Conservation (phyloP, 768 basidiomycete genomes). For the Russula lepida region DNA sequence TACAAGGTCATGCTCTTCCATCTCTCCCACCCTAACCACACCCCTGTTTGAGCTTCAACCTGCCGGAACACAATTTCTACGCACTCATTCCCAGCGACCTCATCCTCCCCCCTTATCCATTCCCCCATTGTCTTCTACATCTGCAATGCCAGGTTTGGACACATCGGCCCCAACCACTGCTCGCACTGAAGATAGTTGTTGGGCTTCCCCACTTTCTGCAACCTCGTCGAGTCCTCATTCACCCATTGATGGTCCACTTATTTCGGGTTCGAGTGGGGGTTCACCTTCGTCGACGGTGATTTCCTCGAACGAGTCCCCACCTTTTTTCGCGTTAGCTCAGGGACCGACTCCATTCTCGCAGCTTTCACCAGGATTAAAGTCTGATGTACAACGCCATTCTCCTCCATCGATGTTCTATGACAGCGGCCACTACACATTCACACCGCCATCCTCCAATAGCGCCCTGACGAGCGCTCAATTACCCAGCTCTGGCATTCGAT, state of each 20-base stretch:
- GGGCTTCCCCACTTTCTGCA: slow-evolving; percentile 20
- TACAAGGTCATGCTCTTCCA: neutral
- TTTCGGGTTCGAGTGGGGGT: slow-evolving; percentile 6
- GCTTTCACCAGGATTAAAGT: slow-evolving; percentile 7
- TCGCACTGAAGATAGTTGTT: slow-evolving; percentile 18
- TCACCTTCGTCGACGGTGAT: slow-evolving; percentile 18
- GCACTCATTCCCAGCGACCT: slow-evolving; percentile 13
- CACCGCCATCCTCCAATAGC: slow-evolving; percentile 6
- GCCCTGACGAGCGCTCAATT: slow-evolving; percentile 1
- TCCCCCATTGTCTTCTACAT: slow-evolving; percentile 5
- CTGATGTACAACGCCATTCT: slow-evolving; percentile 5
- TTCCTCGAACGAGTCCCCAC: slow-evolving; percentile 15
- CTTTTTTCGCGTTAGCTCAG: slow-evolving; percentile 16
- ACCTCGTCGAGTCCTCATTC: slow-evolving; percentile 18
- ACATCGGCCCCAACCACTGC: slow-evolving; percentile 13
- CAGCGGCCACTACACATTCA: slow-evolving; percentile 17
- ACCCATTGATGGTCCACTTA: slow-evolving; percentile 3
- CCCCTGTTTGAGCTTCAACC: slow-evolving; percentile 13
- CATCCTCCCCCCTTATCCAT: slow-evolving; percentile 21
- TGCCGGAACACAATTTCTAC: slow-evolving; percentile 10
- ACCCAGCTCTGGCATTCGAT: neutral
- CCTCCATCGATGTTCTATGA: slow-evolving; percentile 18
- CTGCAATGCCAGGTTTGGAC: slow-evolving; percentile 9
- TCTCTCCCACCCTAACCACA: neutral
- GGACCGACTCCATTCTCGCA: slow-evolving; percentile 15